Evolutionary conservation across 1,139 yeast genomes (phyloP).

Genomic region (Saccharomycopsis hybrid): DNA sequence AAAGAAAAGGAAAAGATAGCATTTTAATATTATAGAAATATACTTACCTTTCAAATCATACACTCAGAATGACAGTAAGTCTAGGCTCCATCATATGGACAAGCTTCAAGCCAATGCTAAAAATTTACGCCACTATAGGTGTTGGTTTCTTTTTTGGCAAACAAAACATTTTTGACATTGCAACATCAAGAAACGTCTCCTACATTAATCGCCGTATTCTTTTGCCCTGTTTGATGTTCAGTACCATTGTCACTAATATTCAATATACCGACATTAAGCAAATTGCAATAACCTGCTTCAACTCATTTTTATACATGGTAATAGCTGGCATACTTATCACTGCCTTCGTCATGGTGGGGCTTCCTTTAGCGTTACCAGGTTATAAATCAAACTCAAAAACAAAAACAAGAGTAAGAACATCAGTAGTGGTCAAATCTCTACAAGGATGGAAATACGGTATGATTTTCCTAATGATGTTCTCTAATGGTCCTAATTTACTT

Average conservation of each 20-base stretch:
- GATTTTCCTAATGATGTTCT: conserved; percentile 27
- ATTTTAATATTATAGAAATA: no score
- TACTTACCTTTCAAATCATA: no score
- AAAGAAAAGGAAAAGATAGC: no score
- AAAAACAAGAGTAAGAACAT: no score
- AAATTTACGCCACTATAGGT: conserved; percentile 10
- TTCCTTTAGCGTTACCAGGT: neutral
- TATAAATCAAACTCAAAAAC: no score
- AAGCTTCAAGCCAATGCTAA: conserved; percentile 19
- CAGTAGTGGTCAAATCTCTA: conserved; percentile 25
- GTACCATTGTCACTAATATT: conserved; percentile 11
- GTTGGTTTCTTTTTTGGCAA: conserved; percentile 19
- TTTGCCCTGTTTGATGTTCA: conserved; percentile 18
- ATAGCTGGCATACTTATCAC: conserved; percentile 25
- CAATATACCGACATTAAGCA: conserved; percentile 18
- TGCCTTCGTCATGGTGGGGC: neutral
- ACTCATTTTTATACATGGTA: conserved; percentile 27
- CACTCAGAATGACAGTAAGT: neutral
- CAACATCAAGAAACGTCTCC: conserved; percentile 18
- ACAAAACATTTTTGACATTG: conserved; percentile 15
- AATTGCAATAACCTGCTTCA: conserved; percentile 17
- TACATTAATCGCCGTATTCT: conserved; percentile 15
- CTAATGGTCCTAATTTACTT: conserved; percentile 62
- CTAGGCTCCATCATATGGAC: conserved; percentile 16
- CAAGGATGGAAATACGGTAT: conserved; percentile 80